phyloP scores from a whole-genome alignment of 129 eudicot genomes.

The Logfia minima region DNA sequence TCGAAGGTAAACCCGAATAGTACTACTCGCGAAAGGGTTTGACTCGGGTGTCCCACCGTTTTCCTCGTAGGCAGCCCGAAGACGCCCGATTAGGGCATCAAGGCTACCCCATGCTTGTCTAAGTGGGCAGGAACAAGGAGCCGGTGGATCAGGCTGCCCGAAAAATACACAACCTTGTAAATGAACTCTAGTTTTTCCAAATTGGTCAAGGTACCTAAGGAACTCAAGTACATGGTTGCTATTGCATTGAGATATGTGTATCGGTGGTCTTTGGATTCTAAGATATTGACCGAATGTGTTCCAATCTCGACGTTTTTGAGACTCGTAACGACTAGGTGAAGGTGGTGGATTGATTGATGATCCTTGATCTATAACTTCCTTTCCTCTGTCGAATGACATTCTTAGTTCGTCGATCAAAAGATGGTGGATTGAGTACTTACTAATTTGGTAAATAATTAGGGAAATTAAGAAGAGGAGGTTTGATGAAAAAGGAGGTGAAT shows the following conservation, averaged over 20 bases:
- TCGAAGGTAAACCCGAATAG: conserved; percentile 48
- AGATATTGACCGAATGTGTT: conserved; percentile 70
- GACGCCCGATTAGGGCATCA: conserved; percentile 67
- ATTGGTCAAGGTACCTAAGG: conserved; percentile 58
- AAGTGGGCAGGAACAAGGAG: conserved; percentile 64
- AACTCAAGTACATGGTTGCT: conserved; percentile 64
- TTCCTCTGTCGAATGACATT: conserved; percentile 40
- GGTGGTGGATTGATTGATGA: conserved; percentile 25
- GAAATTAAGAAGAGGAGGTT: conserved; percentile 9
- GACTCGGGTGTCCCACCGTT: conserved; percentile 63
- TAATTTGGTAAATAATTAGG: conserved; percentile 9
- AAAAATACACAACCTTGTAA: conserved; percentile 56
- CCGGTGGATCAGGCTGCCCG: conserved; percentile 75
- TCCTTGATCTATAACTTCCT: conserved; percentile 38
- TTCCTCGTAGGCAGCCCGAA: conserved; percentile 74
- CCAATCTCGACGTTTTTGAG: conserved; percentile 71
- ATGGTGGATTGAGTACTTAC: conserved; percentile 1
- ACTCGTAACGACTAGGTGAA: conserved; percentile 67
- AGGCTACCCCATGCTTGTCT: conserved; percentile 83
- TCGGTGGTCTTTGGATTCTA: conserved; percentile 54
- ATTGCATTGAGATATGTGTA: conserved; percentile 48
- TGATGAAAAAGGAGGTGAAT: conserved; percentile 7
- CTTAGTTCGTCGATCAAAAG: not conserved
- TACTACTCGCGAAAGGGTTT: conserved; percentile 62
- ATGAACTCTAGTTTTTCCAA: conserved; percentile 74